A percentile compares a stretch with the other conserved stretches of the same genome.
Conservation (phyloP, 805 yeast genomes). For the Ogataea dorogensis region DNA sequence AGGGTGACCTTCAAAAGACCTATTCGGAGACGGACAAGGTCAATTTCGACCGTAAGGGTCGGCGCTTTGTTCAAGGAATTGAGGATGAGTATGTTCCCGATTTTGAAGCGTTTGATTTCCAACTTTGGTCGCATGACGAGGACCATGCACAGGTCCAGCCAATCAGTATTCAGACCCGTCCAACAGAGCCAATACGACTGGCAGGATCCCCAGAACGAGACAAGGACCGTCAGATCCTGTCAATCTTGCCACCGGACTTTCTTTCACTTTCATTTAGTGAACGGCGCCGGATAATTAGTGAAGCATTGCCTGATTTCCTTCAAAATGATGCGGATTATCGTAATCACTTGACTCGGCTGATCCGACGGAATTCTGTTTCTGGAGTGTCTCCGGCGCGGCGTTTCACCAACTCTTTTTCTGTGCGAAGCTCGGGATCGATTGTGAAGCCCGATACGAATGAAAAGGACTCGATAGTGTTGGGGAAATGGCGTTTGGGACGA, state of each 20-base stretch:
- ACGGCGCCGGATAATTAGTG: constrained; percentile 37
- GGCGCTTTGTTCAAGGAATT: constrained; percentile 41
- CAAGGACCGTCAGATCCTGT: constrained; percentile 41
- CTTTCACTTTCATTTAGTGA: constrained; percentile 53
- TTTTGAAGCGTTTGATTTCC: constrained; percentile 38
- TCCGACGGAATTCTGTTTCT: constrained; percentile 27
- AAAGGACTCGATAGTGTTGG: constrained; percentile 65
- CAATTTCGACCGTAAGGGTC: constrained; percentile 48
- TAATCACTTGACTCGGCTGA: constrained; percentile 31
- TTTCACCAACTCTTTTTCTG: constrained; percentile 23
- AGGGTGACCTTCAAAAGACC: constrained; percentile 4
- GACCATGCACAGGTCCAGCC: constrained; percentile 30
- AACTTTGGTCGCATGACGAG: constrained; percentile 18
- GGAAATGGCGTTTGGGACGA: constrained; percentile 56
- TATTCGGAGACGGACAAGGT: constrained; percentile 66
- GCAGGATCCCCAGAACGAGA: constrained; percentile 34
- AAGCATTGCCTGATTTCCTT: constrained; percentile 28
- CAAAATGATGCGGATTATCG: constrained; percentile 31
- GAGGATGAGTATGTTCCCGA: constrained; percentile 81
- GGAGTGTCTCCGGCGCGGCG: constrained; percentile 26
- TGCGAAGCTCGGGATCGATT: constrained; percentile 10
- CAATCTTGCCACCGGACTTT: constrained; percentile 48
- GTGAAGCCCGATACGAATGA: constrained; percentile 43
- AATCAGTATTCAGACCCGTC: constrained; percentile 23
- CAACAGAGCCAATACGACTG: constrained; percentile 17